A percentile compares a stretch with the other conserved stretches of the same genome.
Conservation (phyloP, 331 rosid genomes). For the Quercus lobata region DNA sequence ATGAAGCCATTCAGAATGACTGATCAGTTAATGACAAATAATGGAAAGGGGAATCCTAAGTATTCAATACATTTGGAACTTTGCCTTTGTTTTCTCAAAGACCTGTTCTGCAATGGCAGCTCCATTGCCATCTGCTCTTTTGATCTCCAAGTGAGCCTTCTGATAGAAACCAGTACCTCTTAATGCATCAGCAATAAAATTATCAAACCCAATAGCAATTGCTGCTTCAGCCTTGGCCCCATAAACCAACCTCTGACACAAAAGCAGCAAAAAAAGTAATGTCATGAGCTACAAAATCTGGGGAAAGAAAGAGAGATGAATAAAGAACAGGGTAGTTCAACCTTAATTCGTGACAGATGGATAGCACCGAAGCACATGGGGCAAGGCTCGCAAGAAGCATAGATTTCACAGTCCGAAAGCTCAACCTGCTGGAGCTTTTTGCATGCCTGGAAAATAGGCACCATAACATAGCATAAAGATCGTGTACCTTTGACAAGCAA, state of each 20-base stretch:
- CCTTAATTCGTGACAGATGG: slow-evolving; percentile 94
- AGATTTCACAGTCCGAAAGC: slow-evolving; percentile 88
- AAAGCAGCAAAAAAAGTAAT: not conserved
- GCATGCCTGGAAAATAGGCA: slow-evolving; percentile 57
- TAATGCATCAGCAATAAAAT: slow-evolving; percentile 86
- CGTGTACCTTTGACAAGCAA: not conserved
- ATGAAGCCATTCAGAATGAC: slow-evolving; percentile 22
- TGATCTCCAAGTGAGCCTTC: slow-evolving; percentile 85
- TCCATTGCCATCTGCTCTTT: slow-evolving; percentile 87
- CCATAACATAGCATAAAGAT: not conserved
- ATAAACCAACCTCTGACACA: slow-evolving; percentile 77
- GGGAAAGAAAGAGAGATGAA: not conserved
- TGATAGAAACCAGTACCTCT: slow-evolving; percentile 90
- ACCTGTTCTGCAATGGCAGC: slow-evolving; percentile 87
- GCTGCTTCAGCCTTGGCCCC: slow-evolving; percentile 99
- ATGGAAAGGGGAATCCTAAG: not conserved
- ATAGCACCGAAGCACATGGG: slow-evolving; percentile 99
- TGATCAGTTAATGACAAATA: not conserved
- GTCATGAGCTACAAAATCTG: not conserved
- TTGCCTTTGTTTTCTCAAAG: slow-evolving; percentile 82
- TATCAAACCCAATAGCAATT: slow-evolving; percentile 90
- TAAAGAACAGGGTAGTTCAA: slow-evolving; percentile 15
- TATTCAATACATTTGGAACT: slow-evolving; percentile 70
- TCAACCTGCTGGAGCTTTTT: slow-evolving; percentile 79
- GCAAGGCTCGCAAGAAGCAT: slow-evolving; percentile 97